Base-by-base conservation (phyloP, 2,329 filamentous ascomycete genomes). In the Paraphoma chrysanthemicola region DNA sequence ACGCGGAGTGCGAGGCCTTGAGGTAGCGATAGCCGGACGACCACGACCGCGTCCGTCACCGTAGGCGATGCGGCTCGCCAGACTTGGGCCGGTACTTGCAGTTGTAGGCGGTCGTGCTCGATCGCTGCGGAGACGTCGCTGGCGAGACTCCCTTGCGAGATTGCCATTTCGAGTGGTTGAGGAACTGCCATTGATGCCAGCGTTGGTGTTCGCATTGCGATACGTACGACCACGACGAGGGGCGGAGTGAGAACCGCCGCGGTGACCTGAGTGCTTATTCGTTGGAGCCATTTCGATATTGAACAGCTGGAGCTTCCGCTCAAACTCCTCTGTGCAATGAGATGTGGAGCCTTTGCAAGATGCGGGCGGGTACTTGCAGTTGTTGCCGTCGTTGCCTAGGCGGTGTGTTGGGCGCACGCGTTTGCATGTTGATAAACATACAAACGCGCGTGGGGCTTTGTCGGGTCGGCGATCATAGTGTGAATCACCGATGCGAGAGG, bases 181-280 rank as follows among this genome's bases (percentile, higher is more conserved):
- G 30, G 51, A 41, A 17, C 41, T 45, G 4, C 29, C n/a, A 12
- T 45, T 47, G 30, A 60, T 12, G 12, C 57, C 54, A 9, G 57
- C 54, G 4, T 52, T 55, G 8, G 54, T 58, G 14, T 54, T 33
- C 3, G 54, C 33, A 17, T 48, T 51, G 28, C 42, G 54, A 11
- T 12, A 33, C 5, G 23, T 46, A 12, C 38, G 42, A 44, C 11
- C 28, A 9, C 17, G 7, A 18, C 11, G 11, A 12, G 17, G 17
- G 28, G 17, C 10, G 7, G 18, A 44, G 16, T 18, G 42, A 5
- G 14, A 7, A 14, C 42, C 17, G 17, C 11, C 42, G 12, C 38
- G 38, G 6, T 31, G 38, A 44, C 3, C 30, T 31, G 11, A 16
- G 28, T 12, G 28, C 33, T 7, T 18, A 14, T 44, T 44, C 6